These are phyloP conservation scores for Syzygium jambos DNA, from an alignment of 345 rosid species.

Conservation along the genomic window DNA sequence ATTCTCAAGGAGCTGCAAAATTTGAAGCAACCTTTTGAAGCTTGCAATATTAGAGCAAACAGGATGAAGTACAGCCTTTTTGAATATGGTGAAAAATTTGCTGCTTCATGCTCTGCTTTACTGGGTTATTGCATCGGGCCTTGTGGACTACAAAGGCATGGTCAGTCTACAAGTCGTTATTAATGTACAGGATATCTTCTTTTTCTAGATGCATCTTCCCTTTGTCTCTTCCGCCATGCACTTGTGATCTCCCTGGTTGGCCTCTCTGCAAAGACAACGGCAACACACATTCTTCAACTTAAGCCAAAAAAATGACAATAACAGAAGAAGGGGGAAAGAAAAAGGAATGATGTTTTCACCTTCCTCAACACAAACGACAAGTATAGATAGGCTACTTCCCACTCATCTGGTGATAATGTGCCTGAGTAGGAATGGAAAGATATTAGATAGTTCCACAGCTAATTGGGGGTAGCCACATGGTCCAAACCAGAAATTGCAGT, in stretches of 20 bases:
- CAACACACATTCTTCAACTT: not conserved
- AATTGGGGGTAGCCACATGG: not conserved
- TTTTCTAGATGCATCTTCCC: constrained; percentile 74
- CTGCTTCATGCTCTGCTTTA: not conserved
- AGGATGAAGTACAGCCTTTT: not conserved
- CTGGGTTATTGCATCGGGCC: not conserved
- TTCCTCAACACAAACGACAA: constrained; percentile 76
- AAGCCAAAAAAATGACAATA: not conserved
- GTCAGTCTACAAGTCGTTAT: constrained; percentile 6
- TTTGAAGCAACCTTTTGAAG: not conserved
- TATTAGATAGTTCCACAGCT: not conserved
- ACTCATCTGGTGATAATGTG: constrained; percentile 84
- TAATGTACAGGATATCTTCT: constrained; percentile 61
- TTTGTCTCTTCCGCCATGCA: constrained; percentile 41
- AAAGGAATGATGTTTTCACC: constrained; percentile 27
- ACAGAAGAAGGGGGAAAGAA: not conserved
- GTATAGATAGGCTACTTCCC: constrained; percentile 93
- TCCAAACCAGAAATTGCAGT: not conserved
- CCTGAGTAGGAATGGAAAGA: constrained; percentile 23
- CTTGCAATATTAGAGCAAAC: not conserved
- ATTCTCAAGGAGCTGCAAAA: not conserved
- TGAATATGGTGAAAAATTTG: not conserved
- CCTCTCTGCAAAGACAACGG: constrained; percentile 45
- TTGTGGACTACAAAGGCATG: not conserved
- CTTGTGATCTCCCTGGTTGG: constrained; percentile 45